Conservation (phyloP, 2,329 filamentous ascomycete genomes). For the Aureobasidium melanogenum region DNA sequence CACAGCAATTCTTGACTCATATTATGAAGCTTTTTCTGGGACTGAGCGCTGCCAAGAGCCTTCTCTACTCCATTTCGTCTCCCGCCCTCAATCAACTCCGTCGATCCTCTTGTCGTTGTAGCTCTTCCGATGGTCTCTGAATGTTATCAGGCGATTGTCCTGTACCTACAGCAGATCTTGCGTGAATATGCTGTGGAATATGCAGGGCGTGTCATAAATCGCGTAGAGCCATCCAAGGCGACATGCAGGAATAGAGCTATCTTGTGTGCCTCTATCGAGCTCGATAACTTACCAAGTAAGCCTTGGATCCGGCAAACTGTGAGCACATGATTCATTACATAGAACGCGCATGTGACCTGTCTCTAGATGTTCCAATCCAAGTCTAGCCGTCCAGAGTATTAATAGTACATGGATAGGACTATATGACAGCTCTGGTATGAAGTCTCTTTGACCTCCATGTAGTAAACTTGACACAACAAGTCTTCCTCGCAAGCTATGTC, state of each 20-base stretch:
- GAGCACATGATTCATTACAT: not conserved
- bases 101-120: too few species aligned
- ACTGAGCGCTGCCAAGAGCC: too few species aligned
- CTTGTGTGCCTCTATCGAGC: not conserved
- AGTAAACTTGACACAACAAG: not conserved
- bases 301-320: not conserved
- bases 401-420: not conserved
- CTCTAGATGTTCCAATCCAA: not conserved
- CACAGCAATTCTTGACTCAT: too few species aligned
- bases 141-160: too few species aligned
- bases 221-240: not conserved
- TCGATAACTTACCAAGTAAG: not conserved
- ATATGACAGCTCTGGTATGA: not conserved
- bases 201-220: not conserved
- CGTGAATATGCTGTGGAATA: not conserved
- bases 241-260: not conserved
- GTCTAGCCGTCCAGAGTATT: not conserved
- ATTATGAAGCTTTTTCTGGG: too few species aligned
- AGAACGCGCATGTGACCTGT: not conserved
- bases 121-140: too few species aligned
- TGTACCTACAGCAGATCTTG: not conserved
- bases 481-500: not conserved
- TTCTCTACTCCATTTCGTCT: too few species aligned
- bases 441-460: not conserved
- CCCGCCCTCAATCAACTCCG: too few species aligned